Evolutionary conservation across 345 rosid genomes (phyloP).

Genomic region (Pistacia atlantica): DNA sequence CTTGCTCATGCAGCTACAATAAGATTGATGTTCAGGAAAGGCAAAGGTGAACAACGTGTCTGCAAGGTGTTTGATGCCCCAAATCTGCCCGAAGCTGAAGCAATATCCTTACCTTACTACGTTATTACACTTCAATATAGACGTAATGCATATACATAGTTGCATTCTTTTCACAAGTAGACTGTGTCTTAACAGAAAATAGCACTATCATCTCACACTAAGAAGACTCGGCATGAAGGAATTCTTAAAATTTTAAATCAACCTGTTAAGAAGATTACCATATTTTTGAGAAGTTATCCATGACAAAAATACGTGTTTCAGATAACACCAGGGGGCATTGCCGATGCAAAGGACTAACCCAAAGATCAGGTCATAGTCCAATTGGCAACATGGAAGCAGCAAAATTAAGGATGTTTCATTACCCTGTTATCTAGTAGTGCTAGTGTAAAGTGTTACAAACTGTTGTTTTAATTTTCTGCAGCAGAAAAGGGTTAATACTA

Average conservation of each 20-base stretch:
- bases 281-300: slow-evolving; percentile 34
- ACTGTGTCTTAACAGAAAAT: not conserved
- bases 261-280: not conserved
- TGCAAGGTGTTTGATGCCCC: slow-evolving; percentile 97
- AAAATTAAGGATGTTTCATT: not conserved
- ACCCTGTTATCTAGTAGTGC: not conserved
- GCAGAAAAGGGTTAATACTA: not conserved
- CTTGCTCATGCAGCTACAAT: slow-evolving; percentile 86
- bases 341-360: slow-evolving; percentile 79
- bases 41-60: slow-evolving; percentile 86
- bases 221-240: not conserved
- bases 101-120: slow-evolving; percentile 67
- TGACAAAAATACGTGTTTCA: slow-evolving; percentile 62
- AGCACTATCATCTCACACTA: not conserved
- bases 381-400: not conserved
- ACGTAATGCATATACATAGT: too few relatives aligned
- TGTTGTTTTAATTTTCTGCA: not conserved
- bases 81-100: slow-evolving; percentile 88
- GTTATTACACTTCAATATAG: not conserved
- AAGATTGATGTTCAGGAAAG: slow-evolving; percentile 90
- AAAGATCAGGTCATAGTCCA: not conserved
- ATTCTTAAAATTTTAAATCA: not conserved
- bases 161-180: not conserved
- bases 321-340: slow-evolving; percentile 87
- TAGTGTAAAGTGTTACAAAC: not conserved